Conservation (phyloP, 2,329 filamentous ascomycete genomes). For the Neoarthrinium moseri region DNA sequence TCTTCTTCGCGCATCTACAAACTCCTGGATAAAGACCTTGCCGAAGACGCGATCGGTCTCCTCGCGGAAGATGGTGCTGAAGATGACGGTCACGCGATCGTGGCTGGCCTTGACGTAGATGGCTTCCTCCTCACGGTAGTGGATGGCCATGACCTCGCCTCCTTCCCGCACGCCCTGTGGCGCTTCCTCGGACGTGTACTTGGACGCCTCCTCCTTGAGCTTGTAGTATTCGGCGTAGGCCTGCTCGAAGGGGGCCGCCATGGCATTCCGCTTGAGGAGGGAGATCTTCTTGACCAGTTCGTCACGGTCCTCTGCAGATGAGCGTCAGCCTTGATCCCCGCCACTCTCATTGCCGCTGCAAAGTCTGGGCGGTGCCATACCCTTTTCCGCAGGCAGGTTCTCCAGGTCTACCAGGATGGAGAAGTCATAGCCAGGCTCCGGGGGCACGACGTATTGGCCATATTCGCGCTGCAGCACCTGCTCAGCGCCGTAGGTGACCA, state of each 20-base stretch:
- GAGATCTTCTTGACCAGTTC: conserved; percentile 85
- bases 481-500: conserved; percentile 90
- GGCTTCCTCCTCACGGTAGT: conserved; percentile 97
- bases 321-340: neutral
- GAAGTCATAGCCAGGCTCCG: conserved; percentile 94
- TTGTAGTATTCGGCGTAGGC: conserved; percentile 91
- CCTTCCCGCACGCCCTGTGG: conserved; percentile 88
- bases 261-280: conserved; percentile 93
- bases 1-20: conserved; percentile 91
- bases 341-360: too few species aligned
- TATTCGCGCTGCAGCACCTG: conserved; percentile 93
- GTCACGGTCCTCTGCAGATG: conserved; percentile 69
- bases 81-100: conserved; percentile 97
- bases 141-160: conserved; percentile 90
- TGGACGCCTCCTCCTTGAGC: conserved; percentile 82
- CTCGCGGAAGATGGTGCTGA: conserved; percentile 96
- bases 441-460: conserved; percentile 81
- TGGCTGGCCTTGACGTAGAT: conserved; percentile 98
- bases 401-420: conserved; percentile 89
- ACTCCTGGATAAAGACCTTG: conserved; percentile 98
- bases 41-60: conserved; percentile 97
- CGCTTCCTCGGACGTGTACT: conserved; percentile 90
- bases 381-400: conserved; percentile 76
- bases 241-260: conserved; percentile 97
- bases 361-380: too few species aligned